A percentile compares a stretch with the other conserved stretches of the same genome.
These are phyloP conservation scores for Cynanchum wilfordii DNA, from an alignment of 257 asterid species.

Conservation along the genomic window DNA sequence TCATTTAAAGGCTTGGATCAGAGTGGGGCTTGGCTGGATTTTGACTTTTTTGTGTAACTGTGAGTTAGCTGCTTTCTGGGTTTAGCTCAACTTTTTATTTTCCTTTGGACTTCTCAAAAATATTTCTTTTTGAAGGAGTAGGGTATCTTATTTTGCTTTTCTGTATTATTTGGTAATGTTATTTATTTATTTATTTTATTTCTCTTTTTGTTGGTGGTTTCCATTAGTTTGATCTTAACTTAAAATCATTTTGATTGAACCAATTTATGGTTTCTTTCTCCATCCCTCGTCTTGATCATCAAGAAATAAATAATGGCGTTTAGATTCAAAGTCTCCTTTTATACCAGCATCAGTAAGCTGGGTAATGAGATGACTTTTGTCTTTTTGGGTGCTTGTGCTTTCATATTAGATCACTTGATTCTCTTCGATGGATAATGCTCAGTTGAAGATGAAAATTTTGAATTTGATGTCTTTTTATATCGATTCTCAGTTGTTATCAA, in stretches of 20 bases:
- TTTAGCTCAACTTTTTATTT: background rate
- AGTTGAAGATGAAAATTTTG: too few species aligned
- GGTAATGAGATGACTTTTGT: background rate
- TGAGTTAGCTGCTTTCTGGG: constrained; percentile 6
- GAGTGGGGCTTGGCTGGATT: constrained; percentile 7
- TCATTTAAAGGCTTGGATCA: constrained; percentile 8
- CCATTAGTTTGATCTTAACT: background rate
- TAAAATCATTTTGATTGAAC: background rate
- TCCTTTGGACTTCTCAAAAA: too few species aligned
- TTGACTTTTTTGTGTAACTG: background rate
- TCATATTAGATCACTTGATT: background rate
- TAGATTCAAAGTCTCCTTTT: background rate
- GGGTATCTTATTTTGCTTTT: background rate
- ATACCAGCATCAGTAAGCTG: too few species aligned
- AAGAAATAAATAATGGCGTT: background rate
- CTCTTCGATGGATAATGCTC: constrained; percentile 1
- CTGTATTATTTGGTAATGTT: background rate
- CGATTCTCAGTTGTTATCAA: background rate
- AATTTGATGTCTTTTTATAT: background rate
- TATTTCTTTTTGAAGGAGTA: background rate
- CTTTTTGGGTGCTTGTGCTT: constrained; percentile 1
- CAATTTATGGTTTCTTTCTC: constrained; percentile 6
- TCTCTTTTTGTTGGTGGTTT: background rate
- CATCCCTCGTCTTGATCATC: background rate
- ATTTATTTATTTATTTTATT: background rate